Conservation (phyloP, 2,329 filamentous ascomycete genomes). For the Fusarium succisae region DNA sequence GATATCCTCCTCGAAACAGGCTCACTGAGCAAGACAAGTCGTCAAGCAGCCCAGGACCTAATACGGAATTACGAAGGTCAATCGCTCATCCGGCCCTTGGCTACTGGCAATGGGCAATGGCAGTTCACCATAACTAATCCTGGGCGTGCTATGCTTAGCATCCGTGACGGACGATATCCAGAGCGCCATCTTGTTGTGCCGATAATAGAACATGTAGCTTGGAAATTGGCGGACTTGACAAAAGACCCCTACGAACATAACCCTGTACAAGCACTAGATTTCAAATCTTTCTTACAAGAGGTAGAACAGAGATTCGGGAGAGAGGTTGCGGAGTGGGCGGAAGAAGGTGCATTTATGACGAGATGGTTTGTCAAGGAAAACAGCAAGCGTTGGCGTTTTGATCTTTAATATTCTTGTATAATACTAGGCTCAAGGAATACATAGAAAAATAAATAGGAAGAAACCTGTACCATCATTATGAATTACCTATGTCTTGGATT, state of each 20-base stretch:
- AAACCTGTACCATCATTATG: too few species aligned
- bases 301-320: conserved; percentile 37
- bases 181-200: conserved; percentile 45
- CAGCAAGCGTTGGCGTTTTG: conserved; percentile 46
- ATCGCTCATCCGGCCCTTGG: conserved; percentile 41
- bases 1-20: conserved; percentile 44
- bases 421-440: too few species aligned
- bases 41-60: conserved; percentile 33
- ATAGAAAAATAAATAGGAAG: too few species aligned
- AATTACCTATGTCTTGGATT: too few species aligned
- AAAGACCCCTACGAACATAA: conserved; percentile 39
- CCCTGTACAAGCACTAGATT: conserved; percentile 39
- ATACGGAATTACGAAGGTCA: conserved; percentile 45
- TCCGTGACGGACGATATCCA: conserved; percentile 44
- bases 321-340: conserved; percentile 42
- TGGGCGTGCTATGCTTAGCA: conserved; percentile 43
- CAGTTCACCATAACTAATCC: conserved; percentile 47
- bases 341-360: conserved; percentile 44
- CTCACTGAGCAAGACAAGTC: conserved; percentile 36
- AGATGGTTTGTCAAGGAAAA: conserved; percentile 49
- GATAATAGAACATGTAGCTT: conserved; percentile 44
- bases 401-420: neutral
- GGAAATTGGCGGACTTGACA: conserved; percentile 44
- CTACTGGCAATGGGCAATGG: conserved; percentile 36
- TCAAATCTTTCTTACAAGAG: conserved; percentile 29